Evolutionary conservation across 495 filamentous ascomycete species (phyloP).

Genomic region (Lasiosphaeria ovina): DNA sequence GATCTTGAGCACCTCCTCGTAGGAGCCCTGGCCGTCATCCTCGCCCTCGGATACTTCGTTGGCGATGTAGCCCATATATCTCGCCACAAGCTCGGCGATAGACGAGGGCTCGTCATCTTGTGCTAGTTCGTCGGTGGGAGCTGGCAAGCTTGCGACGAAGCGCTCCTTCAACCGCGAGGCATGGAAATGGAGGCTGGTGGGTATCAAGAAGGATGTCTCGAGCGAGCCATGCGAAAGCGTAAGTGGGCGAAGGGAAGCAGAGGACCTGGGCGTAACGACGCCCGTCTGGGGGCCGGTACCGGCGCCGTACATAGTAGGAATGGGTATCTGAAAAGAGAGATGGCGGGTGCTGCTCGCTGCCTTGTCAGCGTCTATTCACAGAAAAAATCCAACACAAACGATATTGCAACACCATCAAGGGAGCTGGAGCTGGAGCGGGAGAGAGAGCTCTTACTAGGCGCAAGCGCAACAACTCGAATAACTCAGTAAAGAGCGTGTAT

Average conservation of each 20-base stretch:
- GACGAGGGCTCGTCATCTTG: conserved; percentile 98
- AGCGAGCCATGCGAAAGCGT: conserved; percentile 89
- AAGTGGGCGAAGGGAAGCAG: conserved; percentile 82
- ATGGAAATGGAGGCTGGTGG: conserved; percentile 91
- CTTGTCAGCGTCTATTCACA: background rate
- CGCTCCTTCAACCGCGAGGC: conserved; percentile 86
- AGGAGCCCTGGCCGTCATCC: conserved; percentile 79
- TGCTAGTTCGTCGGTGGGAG: conserved; percentile 92
- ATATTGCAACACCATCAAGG: no score
- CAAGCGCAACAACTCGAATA: conserved; percentile 25
- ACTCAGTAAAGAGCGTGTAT: conserved; percentile 43
- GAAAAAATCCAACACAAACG: background rate
- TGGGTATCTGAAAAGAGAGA: conserved; percentile 24
- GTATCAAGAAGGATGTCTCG: conserved; percentile 91
- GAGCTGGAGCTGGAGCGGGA: no score
- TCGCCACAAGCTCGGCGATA: conserved; percentile 80
- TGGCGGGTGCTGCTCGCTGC: background rate
- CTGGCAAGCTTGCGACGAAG: conserved; percentile 79
- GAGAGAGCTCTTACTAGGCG: background rate
- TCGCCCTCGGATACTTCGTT: conserved; percentile 85
- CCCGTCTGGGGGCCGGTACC: conserved; percentile 84
- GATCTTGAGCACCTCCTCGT: conserved; percentile 83
- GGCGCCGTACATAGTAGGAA: conserved; percentile 75
- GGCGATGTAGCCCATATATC: conserved; percentile 87
- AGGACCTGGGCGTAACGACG: conserved; percentile 88